Base-by-base conservation (phyloP, 129 eudicot genomes). In the Artemisia argyi region DNA sequence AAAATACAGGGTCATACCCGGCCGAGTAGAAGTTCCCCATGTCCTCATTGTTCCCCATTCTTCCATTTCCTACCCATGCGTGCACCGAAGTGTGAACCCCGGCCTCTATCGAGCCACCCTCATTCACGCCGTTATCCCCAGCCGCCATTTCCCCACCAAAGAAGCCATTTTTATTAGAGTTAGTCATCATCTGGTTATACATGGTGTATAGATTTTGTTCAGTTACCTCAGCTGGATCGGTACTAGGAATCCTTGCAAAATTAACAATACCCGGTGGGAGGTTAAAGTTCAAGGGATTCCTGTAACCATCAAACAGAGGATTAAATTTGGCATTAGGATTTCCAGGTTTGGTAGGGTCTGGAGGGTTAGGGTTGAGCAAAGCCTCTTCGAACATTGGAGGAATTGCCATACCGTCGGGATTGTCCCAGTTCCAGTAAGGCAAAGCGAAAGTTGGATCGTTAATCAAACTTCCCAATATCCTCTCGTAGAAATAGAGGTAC, bases 361-460 rank as follows among this genome's bases (percentile, higher is more conserved):
- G 30, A 28, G 30, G 30, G 39, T 32, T 32, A 4, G 39, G 39
- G 39, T 32, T 4, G 39, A 4, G 46, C 46, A 39, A 39, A 1
- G 46, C 19, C 11, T 2, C 17, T 65, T 19, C 59, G 1, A 76
- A 80, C 75, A 84, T 73, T 1, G 46, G 20, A 0, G 85, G 85
- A 4, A 78, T 59, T 22, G 16, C n/a, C 85, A 84, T 84, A n/a
- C 81, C 85, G 0, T 19, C 52, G 2, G 80, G 83, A 5, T 61
- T 28, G 50, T 80, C 88, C 83, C 83, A 80, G 61, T 80, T 84
- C 85, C 88, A 84, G 69, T 68, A 84, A 0, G 88, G 85, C n/a
- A 84, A 47, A 14, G 76, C 83, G 48, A 84, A 84, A 20, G 83
- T 77, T 0, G 75, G 73, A 48, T 84, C 88, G 2, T 55, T 15